Conservation (phyloP, 495 filamentous ascomycete species). For the Penicillium lagena region DNA sequence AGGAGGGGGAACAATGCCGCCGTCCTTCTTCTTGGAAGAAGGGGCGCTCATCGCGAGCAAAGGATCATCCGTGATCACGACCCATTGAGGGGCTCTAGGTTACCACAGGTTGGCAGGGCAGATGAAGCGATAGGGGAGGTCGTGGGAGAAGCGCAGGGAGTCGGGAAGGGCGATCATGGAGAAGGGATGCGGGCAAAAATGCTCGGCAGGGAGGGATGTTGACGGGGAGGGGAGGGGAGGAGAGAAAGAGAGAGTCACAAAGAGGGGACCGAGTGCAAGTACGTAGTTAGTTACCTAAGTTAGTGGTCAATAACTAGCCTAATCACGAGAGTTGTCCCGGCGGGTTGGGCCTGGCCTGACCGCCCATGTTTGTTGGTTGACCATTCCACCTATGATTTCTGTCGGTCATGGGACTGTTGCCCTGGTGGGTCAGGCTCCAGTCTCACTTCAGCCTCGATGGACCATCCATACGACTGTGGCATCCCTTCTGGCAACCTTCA, state of each 20-base stretch:
- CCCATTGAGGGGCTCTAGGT: slow-evolving; percentile 26
- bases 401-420: slow-evolving; percentile 18
- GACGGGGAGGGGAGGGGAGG: neutral
- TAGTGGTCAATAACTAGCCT: neutral
- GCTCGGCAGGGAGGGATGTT: slow-evolving; percentile 13
- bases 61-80: slow-evolving; percentile 31
- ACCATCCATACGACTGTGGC: no score
- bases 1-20: slow-evolving; percentile 29
- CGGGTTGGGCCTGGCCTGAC: neutral
- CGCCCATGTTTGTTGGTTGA: no score
- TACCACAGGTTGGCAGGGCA: slow-evolving; percentile 2
- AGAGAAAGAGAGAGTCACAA: neutral
- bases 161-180: neutral
- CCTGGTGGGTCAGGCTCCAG: slow-evolving; percentile 2
- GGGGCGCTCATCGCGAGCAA: slow-evolving; percentile 43
- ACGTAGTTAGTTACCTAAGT: neutral
- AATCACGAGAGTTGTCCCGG: no score
- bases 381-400: neutral
- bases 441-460: no score
- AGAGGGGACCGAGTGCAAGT: neutral
- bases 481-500: neutral
- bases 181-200: slow-evolving; percentile 8
- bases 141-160: slow-evolving; percentile 6
- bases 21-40: slow-evolving; percentile 38
- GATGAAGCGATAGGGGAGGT: slow-evolving; percentile 10